Evolutionary conservation across 75 land plant genomes (phyloP).

Genomic region (Isoetes taiwanensis): DNA sequence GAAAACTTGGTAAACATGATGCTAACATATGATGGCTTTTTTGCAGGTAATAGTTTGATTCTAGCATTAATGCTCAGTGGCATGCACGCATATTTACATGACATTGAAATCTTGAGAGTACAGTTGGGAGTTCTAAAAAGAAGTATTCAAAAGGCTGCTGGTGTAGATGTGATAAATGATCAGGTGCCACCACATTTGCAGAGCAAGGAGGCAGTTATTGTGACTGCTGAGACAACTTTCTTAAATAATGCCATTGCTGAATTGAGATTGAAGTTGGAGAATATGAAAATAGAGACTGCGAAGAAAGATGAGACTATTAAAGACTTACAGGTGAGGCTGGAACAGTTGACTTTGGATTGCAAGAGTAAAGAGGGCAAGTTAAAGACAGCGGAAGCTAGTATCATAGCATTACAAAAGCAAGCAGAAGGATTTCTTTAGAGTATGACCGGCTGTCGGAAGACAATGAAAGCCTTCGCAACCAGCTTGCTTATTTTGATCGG

Average conservation of each 20-base stretch:
- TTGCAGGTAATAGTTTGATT: constrained; percentile 45
- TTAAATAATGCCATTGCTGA: constrained; percentile 29
- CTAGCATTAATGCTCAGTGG: constrained; percentile 51
- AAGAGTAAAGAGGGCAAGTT: constrained; percentile 35
- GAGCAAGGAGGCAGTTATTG: constrained; percentile 11
- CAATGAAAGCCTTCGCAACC: constrained; percentile 53
- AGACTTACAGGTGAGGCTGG: constrained; percentile 27
- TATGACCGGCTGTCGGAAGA: constrained; percentile 72
- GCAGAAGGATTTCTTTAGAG: constrained; percentile 78
- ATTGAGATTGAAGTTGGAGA: too few relatives aligned
- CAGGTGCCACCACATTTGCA: constrained; percentile 8
- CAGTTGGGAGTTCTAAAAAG: constrained; percentile 43
- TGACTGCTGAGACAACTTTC: constrained; percentile 34
- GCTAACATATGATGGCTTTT: neutral
- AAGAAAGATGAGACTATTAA: too few relatives aligned
- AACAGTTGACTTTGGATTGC: constrained; percentile 34
- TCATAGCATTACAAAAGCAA: constrained; percentile 58
- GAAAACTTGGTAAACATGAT: neutral
- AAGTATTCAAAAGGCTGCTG: constrained; percentile 25
- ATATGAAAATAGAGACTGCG: too few relatives aligned
- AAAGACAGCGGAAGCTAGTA: constrained; percentile 49
- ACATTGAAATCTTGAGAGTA: constrained; percentile 28
- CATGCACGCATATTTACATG: constrained; percentile 52
- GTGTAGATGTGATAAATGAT: constrained; percentile 26
- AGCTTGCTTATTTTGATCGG: constrained; percentile 54